Conservation (phyloP, 2,329 filamentous ascomycete species). For the Cladosporium sp. region DNA sequence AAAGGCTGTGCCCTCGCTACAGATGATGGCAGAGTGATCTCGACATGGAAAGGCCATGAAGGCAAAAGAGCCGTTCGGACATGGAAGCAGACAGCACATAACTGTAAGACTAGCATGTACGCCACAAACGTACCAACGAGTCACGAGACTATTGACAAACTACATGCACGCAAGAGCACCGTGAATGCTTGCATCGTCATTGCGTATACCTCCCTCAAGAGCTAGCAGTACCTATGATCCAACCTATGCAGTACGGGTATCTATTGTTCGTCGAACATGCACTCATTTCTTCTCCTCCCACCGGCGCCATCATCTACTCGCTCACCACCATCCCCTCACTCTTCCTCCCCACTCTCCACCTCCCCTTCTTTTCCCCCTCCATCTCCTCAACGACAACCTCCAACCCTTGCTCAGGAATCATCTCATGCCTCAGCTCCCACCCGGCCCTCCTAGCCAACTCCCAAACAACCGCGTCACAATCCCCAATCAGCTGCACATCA, state of each 20-base stretch:
- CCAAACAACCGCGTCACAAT: constrained; percentile 84
- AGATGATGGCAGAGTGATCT: no score
- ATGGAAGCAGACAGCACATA: no score
- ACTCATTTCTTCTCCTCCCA: background rate
- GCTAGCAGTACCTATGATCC: background rate
- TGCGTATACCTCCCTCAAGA: no score
- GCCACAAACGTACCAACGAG: background rate
- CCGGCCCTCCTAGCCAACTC: constrained; percentile 78
- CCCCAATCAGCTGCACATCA: constrained; percentile 91
- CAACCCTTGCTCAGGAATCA: constrained; percentile 1
- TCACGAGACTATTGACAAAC: background rate
- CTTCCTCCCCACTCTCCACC: constrained; percentile 2
- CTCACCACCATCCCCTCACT: background rate
- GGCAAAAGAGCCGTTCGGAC: no score
- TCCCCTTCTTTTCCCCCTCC: background rate
- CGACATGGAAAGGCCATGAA: no score
- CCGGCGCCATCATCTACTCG: background rate
- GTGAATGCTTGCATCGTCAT: no score
- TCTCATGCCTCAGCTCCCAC: constrained; percentile 51
- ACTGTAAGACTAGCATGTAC: background rate
- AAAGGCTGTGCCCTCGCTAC: no score
- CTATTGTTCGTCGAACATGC: background rate
- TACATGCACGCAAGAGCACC: background rate
- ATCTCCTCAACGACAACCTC: background rate
- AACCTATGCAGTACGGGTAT: background rate